Base-by-base conservation (phyloP, 176 grass and related monocot genomes). In the Paspalum vaginatum region DNA sequence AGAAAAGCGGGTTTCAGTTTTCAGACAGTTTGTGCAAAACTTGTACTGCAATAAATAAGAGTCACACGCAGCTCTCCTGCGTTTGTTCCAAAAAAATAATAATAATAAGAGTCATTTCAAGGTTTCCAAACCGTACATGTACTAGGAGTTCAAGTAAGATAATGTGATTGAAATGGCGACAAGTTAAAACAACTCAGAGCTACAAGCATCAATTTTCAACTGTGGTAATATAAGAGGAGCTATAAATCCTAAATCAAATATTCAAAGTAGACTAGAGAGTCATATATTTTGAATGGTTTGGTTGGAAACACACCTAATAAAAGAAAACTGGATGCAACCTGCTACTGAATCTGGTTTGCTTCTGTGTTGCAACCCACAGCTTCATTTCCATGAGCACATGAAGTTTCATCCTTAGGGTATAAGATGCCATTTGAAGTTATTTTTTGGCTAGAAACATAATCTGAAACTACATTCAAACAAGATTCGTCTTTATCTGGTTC, bases 281-380 rank as follows among this genome's bases (percentile, higher is more conserved):
- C 16, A 38, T 27, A 32, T 32, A 32, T 32, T 32, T 32, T 6
- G 64, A 79, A 17, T 25, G 9, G 18, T 51, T 62, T 18, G 18
- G 51, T 61, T 72, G 78, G 22, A 85, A 78, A 90, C 77, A 82
- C 27, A 91, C 91, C 85, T 88, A 74, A 64, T 86, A 84, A 89
- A 91, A 61, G 79, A 84, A 94, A 82, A 90, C 81, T 27, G 51
- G 70, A 84, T 78, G 69, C 70, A 63, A 68, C 71, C 65, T 88
- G 78, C 61, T 53, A 40, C 64, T 50, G 69, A 71, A 80, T 77
- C 81, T 78, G 49, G 77, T 41, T 81, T 85, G 73, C 53, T 83
- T 72, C 81, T 44, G 37, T 56, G 40, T 50, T 85, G 61, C 16
- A 45, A 85, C 12, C 21, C 40, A 69, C 73, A 81, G 75, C 72